A percentile compares a stretch with the other conserved stretches of the same genome.
Conservation (phyloP, 345 rosid genomes). For the Gossypium sturtianum region DNA sequence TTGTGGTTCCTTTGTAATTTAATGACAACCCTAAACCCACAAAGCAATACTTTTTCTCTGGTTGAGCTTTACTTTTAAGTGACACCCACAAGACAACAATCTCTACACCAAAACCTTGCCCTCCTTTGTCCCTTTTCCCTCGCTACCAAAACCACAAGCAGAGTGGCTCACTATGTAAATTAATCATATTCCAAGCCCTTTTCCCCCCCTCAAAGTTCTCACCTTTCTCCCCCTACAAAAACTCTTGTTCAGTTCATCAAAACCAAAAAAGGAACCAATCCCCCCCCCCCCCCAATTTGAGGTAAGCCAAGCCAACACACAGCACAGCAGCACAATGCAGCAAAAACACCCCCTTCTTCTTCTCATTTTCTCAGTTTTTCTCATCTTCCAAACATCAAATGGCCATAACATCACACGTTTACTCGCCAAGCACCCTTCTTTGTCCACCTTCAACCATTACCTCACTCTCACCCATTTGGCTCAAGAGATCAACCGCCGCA, state of each 20-base stretch:
- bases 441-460: slow-evolving; percentile 87
- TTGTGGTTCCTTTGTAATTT: neutral
- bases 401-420: slow-evolving; percentile 80
- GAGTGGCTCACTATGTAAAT: slow-evolving; percentile 5
- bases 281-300: too few relatives aligned
- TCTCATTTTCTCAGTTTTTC: neutral
- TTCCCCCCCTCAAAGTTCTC: slow-evolving; percentile 34
- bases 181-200: neutral
- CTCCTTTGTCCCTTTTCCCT: neutral
- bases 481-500: slow-evolving; percentile 69
- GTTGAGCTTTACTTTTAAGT: neutral
- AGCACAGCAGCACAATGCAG: slow-evolving; percentile 25
- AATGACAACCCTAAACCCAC: neutral
- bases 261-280: too few relatives aligned
- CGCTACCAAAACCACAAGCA: neutral
- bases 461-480: slow-evolving; percentile 79
- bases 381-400: slow-evolving; percentile 7
- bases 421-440: slow-evolving; percentile 55
- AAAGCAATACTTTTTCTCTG: neutral
- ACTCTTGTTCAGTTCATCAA: neutral
- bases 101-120: neutral
- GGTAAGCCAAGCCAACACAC: too few relatives aligned
- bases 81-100: neutral
- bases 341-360: neutral
- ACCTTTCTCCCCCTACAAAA: slow-evolving; percentile 44